Evolutionary conservation across 768 basidiomycete species (phyloP).

Genomic region (Boletales sp.): DNA sequence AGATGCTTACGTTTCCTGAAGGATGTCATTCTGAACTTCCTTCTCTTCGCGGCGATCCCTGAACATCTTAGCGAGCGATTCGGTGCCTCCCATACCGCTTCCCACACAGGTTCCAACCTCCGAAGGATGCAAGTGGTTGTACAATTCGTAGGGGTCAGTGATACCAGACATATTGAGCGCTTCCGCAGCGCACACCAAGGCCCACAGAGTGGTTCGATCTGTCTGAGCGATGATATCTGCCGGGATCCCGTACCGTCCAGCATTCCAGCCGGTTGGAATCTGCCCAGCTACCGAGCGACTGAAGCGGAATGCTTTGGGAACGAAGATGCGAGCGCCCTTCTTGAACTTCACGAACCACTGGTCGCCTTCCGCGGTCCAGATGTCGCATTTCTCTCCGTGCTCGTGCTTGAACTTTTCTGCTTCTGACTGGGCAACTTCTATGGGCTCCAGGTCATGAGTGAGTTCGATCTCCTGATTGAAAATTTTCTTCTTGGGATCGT

Average conservation of each 20-base stretch:
- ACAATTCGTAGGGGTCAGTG: conserved; percentile 96
- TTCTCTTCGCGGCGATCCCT: conserved; percentile 97
- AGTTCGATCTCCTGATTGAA: conserved; percentile 98
- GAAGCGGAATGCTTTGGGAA: conserved; percentile 96
- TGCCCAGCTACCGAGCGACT: conserved; percentile 94
- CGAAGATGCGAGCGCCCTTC: conserved; percentile 89
- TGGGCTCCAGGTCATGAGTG: conserved; percentile 92
- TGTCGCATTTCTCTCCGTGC: conserved; percentile 94
- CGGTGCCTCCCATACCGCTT: conserved; percentile 96
- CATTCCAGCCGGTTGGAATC: conserved; percentile 96
- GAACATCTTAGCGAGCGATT: conserved; percentile 94
- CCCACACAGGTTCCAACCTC: conserved; percentile 94
- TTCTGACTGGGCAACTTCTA: conserved; percentile 89
- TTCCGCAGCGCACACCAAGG: conserved; percentile 90
- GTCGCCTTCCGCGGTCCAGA: conserved; percentile 89
- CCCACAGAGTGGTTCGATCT: conserved; percentile 92
- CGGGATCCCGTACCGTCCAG: conserved; percentile 94
- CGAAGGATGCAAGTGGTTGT: conserved; percentile 94
- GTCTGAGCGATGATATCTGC: conserved; percentile 93
- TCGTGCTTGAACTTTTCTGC: conserved; percentile 95
- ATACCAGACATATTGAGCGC: conserved; percentile 96
- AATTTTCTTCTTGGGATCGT: conserved; percentile 95
- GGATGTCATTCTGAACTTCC: conserved; percentile 96
- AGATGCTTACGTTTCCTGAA: conserved; percentile 86
- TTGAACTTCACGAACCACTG: conserved; percentile 99